These are phyloP conservation scores for Viola pubescens DNA, from an alignment of 441 rosid genomes.

Conservation along the genomic window DNA sequence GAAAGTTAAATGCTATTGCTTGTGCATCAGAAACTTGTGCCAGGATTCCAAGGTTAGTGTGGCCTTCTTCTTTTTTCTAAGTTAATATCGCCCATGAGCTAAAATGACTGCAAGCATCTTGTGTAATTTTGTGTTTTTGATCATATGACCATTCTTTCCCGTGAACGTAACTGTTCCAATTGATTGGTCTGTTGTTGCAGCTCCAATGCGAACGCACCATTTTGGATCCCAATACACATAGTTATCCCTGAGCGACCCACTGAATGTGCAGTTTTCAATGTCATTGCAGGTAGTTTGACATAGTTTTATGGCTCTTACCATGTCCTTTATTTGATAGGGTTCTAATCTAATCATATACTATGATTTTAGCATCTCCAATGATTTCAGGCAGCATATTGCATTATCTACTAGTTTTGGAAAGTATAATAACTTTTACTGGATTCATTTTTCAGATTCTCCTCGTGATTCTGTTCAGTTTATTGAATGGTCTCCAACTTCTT, in stretches of 20 bases:
- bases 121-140: background rate
- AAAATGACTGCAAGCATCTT: slow-evolving; percentile 5
- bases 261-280: slow-evolving; percentile 87
- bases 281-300: slow-evolving; percentile 68
- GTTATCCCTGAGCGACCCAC: slow-evolving; percentile 97
- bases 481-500: slow-evolving; percentile 96
- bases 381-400: background rate
- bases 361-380: background rate
- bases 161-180: background rate
- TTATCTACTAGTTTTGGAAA: slow-evolving; percentile 6
- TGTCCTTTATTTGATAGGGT: too few relatives aligned
- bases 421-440: slow-evolving; percentile 12
- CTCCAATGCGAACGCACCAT: slow-evolving; percentile 85
- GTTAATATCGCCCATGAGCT: background rate
- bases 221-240: slow-evolving; percentile 98
- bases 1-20: slow-evolving; percentile 94
- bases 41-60: slow-evolving; percentile 77
- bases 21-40: slow-evolving; percentile 99
- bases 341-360: too few relatives aligned
- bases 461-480: slow-evolving; percentile 98
- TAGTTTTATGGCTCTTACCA: background rate
- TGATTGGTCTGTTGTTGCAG: slow-evolving; percentile 31
- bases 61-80: background rate
- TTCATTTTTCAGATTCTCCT: slow-evolving; percentile 63
- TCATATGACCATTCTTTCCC: too few relatives aligned